Evolutionary conservation across 78 protist genomes (phyloP), one percentile per base, ranked within the genome.

Genomic region (Chrysochromulina parva): DNA sequence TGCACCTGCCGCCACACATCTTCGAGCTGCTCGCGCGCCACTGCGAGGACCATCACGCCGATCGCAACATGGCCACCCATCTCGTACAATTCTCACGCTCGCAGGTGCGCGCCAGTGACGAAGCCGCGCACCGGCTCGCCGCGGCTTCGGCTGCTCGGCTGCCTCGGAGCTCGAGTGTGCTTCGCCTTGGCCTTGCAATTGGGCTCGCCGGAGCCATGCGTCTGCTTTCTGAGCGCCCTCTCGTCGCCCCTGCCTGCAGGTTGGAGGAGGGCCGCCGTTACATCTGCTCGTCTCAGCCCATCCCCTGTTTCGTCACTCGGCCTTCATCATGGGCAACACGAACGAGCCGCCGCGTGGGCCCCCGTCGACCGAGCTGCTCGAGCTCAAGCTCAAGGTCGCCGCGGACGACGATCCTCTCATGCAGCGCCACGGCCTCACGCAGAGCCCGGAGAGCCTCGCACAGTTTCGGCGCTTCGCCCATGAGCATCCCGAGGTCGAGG

Each of bases 1-100:
- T 74, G 58, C 82, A 74, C 82, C 82, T 74, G 57, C 82, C 82
- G 1, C 52, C 52, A n/a, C 82, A 74, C 82, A n/a, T 74, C 16
- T 74, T 74, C 82, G 16, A 1, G 24, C 55, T 74, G 57, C 82
- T 74, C 26, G 1, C 1, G 11, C 38, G 38, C 55, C 82, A 74
- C 55, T 11, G 28, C 10, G 82, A 74, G 19, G 82, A 74, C 55
- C 55, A 48, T 11, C 82, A 74, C 55, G 82, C 82, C 11, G 82
- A 74, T 11, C 82, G 82, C 55, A 38, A 74, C 55, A 48, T 74
- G 28, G 5, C 82, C 13, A 74, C 82, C 26, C 82, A 74, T 11
- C 24, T 74, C 24, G 82, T 74, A 4, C 82, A 74, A 11, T 74
- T 74, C 55, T 48, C 57, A n/a, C 53, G 82, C 50, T 4, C 3